Conservation (phyloP, 352 stramenopile species). For the Phytopythium kandeliae region DNA sequence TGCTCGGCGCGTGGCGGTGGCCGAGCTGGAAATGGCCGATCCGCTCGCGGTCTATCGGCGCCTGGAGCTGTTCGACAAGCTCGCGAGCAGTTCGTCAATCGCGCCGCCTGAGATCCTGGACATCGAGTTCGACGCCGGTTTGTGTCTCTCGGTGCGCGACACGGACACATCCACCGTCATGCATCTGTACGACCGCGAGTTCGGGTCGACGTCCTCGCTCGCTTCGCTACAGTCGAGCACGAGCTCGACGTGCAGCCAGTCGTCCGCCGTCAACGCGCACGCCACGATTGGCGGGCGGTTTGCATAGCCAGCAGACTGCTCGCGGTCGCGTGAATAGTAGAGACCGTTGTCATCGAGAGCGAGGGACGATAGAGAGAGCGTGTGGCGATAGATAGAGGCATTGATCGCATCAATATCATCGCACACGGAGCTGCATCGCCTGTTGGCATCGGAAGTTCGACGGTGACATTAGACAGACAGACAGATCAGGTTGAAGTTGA, state of each 20-base stretch:
- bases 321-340: too few species aligned
- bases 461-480: too few species aligned
- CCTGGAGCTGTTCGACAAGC: constrained; percentile 14
- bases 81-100: constrained; percentile 5
- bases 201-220: constrained; percentile 2
- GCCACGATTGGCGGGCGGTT: constrained; percentile 3
- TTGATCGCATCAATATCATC: too few species aligned
- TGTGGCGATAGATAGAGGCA: too few species aligned
- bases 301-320: neutral
- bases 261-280: neutral
- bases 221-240: neutral
- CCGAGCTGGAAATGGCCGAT: constrained; percentile 17
- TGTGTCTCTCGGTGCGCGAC: neutral
- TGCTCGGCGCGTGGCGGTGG: constrained; percentile 17
- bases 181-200: constrained; percentile 4
- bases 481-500: too few species aligned
- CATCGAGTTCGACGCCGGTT: constrained; percentile 3
- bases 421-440: too few species aligned
- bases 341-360: too few species aligned
- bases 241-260: neutral
- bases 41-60: constrained; percentile 15
- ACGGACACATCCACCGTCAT: constrained; percentile 3
- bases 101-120: constrained; percentile 7
- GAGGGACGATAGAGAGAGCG: too few species aligned
- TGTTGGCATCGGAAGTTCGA: too few species aligned